Percentiles rank a stretch among this genome's conserved stretches.
phyloP scores from a whole-genome alignment of 805 yeast species.

The Metschnikowia vanudenii region DNA sequence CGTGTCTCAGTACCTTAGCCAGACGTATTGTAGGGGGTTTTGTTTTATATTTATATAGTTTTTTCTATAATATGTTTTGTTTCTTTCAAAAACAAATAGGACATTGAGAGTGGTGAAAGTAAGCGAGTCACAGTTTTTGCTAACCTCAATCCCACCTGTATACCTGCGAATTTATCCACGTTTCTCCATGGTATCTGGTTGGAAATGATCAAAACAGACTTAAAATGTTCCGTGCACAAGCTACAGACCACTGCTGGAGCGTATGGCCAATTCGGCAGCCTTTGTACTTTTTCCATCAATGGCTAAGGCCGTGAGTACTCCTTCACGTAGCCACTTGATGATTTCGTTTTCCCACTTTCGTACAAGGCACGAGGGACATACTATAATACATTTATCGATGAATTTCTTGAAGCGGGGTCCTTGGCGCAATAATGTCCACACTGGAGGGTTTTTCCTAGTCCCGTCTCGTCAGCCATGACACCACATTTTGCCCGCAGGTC shows the following conservation, averaged over 20 bases:
- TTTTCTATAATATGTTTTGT: too few relatives aligned
- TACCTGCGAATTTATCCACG: slow-evolving; percentile 66
- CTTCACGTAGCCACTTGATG: slow-evolving; percentile 92
- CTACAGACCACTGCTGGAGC: slow-evolving; percentile 80
- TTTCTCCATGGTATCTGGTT: slow-evolving; percentile 91
- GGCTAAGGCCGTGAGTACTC: slow-evolving; percentile 83
- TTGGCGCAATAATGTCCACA: slow-evolving; percentile 91
- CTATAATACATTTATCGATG: slow-evolving; percentile 86
- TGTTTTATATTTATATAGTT: too few relatives aligned
- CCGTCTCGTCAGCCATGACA: slow-evolving; percentile 99
- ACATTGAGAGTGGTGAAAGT: slow-evolving; percentile 86
- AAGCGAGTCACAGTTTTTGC: slow-evolving; percentile 74
- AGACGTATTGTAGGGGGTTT: too few relatives aligned
- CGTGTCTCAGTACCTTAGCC: too few relatives aligned
- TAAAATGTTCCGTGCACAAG: slow-evolving; percentile 83
- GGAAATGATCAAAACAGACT: slow-evolving; percentile 88
- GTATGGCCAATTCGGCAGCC: slow-evolving; percentile 64
- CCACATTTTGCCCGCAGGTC: slow-evolving; percentile 89
- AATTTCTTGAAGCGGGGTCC: slow-evolving; percentile 82
- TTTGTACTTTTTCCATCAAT: slow-evolving; percentile 87
- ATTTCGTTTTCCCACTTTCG: slow-evolving; percentile 97
- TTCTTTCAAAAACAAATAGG: too few relatives aligned
- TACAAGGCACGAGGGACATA: slow-evolving; percentile 92
- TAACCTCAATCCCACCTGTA: slow-evolving; percentile 81
- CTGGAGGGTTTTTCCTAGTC: slow-evolving; percentile 86